These are phyloP conservation scores for Fomitopsis betulina DNA, from an alignment of 1,284 basidiomycete genomes.

Conservation along the genomic window DNA sequence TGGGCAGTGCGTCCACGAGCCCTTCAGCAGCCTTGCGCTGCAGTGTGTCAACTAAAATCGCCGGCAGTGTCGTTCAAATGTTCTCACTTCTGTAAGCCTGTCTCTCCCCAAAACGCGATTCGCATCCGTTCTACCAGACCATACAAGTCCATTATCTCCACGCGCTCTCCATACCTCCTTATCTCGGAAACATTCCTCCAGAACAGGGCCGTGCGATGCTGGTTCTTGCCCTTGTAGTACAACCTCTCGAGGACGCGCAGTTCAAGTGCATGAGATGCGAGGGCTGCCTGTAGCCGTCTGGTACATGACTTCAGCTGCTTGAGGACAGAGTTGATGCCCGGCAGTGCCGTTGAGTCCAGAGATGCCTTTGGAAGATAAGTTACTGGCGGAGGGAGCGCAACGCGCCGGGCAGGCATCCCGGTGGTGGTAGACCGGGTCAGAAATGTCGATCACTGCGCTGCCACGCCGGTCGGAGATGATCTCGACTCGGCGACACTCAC, in stretches of 20 bases:
- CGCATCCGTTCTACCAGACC: conserved; percentile 44
- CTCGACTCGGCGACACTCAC: not conserved
- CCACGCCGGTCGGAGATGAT: not conserved
- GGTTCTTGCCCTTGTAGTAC: conserved; percentile 78
- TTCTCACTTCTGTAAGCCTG: conserved; percentile 39
- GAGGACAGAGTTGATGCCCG: conserved; percentile 46
- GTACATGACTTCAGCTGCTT: conserved; percentile 55
- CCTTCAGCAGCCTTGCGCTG: conserved; percentile 47
- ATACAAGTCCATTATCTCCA: conserved; percentile 40
- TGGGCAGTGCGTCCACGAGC: conserved; percentile 59
- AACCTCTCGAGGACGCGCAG: conserved; percentile 58
- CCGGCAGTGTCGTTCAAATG: not conserved
- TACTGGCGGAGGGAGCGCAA: conserved; percentile 19
- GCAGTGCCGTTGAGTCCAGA: conserved; percentile 33
- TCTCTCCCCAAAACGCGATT: conserved; percentile 52
- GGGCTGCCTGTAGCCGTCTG: conserved; percentile 43
- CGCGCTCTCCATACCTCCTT: conserved; percentile 47
- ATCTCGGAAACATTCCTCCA: conserved; percentile 65
- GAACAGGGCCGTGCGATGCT: conserved; percentile 68
- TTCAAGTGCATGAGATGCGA: conserved; percentile 48
- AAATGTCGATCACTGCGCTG: conserved; percentile 1
- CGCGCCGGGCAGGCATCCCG: conserved; percentile 20
- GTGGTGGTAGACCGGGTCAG: not conserved
- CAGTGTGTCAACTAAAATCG: conserved; percentile 1
- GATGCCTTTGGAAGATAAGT: conserved; percentile 30